Percentiles rank a stretch among this genome's conserved stretches.
These are phyloP conservation scores for Acorus calamus DNA, from an alignment of 106 monocot genomes.

Conservation along the genomic window DNA sequence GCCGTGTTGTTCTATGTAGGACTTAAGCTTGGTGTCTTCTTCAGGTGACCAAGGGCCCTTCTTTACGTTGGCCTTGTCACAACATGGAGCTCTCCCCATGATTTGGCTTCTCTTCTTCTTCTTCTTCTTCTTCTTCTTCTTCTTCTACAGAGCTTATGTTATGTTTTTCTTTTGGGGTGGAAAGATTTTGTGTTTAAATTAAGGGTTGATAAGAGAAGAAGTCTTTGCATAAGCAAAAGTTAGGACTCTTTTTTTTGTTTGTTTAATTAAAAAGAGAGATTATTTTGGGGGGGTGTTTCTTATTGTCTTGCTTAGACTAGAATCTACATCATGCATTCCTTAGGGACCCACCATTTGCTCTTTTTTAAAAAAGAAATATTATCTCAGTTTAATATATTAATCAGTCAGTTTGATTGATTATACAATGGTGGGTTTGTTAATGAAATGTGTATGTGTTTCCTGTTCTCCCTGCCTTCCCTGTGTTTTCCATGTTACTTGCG, in stretches of 20 bases:
- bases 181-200: conserved; percentile 4
- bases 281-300: conserved; percentile 3
- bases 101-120: neutral
- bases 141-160: neutral
- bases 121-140: neutral
- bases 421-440: too few species aligned
- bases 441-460: too few species aligned
- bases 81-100: conserved; percentile 95
- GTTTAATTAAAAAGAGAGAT: conserved; percentile 2
- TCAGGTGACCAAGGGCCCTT: conserved; percentile 92
- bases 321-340: conserved; percentile 8
- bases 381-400: too few species aligned
- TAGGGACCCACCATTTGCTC: too few species aligned
- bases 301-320: conserved; percentile 22
- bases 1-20: conserved; percentile 82
- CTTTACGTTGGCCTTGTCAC: conserved; percentile 93
- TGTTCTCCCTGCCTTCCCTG: too few species aligned
- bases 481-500: too few species aligned
- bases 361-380: too few species aligned
- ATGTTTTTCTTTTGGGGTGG: neutral
- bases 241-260: too few species aligned
- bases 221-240: too few species aligned
- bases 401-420: too few species aligned
- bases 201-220: neutral
- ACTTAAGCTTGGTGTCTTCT: conserved; percentile 78